These are phyloP conservation scores for Trifolium pratense DNA, from an alignment of 306 rosid species.

Conservation along the genomic window DNA sequence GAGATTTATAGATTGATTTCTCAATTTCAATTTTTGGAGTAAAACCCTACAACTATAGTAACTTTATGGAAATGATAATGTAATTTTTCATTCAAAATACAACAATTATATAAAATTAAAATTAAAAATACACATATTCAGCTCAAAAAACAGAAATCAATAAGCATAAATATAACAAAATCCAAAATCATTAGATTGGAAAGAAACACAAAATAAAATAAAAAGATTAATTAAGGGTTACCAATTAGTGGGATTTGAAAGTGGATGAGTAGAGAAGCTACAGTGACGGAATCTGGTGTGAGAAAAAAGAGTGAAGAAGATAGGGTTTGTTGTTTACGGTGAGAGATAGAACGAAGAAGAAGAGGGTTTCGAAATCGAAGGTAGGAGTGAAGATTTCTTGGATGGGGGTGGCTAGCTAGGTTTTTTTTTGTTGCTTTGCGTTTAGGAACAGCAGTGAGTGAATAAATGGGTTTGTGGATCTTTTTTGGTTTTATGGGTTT, in stretches of 20 bases:
- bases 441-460: background rate
- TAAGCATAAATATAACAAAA: too few species aligned
- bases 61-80: background rate
- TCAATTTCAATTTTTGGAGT: slow-evolving; percentile 8
- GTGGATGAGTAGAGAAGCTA: slow-evolving; percentile 9
- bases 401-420: slow-evolving; percentile 10
- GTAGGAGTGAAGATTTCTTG: background rate
- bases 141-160: background rate
- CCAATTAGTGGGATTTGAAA: slow-evolving; percentile 9
- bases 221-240: background rate
- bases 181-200: background rate
- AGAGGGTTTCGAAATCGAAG: background rate
- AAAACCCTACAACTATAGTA: slow-evolving; percentile 5
- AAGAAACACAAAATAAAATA: background rate
- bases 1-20: background rate
- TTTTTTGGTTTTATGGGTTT: background rate
- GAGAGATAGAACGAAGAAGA: background rate
- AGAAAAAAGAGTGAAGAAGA: background rate
- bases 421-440: background rate
- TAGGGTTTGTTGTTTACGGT: background rate
- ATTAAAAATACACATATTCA: background rate
- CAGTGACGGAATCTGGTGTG: background rate
- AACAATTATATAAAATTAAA: background rate
- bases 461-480: background rate
- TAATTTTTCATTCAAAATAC: background rate